Conservation (phyloP, 2,329 filamentous ascomycete species). For the Chaetomiaceae sp. region DNA sequence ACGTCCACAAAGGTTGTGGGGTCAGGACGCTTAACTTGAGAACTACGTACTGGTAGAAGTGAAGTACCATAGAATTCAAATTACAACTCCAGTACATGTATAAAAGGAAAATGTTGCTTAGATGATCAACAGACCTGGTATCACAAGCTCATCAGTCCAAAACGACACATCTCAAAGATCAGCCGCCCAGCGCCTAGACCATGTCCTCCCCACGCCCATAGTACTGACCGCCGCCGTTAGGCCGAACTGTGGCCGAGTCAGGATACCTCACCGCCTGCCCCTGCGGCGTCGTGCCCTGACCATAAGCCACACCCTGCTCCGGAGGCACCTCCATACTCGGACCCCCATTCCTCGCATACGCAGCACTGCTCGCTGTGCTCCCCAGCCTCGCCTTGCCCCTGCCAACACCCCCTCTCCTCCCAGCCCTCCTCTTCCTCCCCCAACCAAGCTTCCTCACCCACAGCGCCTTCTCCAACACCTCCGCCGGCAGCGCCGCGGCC, state of each 20-base stretch:
- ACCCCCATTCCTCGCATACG: conserved; percentile 12
- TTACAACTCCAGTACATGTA: no score
- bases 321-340: neutral
- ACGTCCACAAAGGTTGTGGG: no score
- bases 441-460: conserved; percentile 22
- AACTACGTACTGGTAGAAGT: no score
- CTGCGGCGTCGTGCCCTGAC: neutral
- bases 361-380: conserved; percentile 11
- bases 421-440: conserved; percentile 17
- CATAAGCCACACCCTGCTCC: neutral
- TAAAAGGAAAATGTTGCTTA: no score
- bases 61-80: no score
- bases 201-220: conserved; percentile 13
- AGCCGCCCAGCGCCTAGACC: neutral
- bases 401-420: neutral
- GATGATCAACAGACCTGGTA: no score
- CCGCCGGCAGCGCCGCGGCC: neutral
- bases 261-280: conserved; percentile 1
- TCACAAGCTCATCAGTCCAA: no score
- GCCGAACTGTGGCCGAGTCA: neutral
- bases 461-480: conserved; percentile 14
- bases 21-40: no score
- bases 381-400: conserved; percentile 5
- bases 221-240: conserved; percentile 1
- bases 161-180: no score